Percentiles rank a stretch among this genome's conserved stretches.
phyloP scores from a whole-genome alignment of 768 basidiomycete genomes.

The Hydnomerulius pinastri region DNA sequence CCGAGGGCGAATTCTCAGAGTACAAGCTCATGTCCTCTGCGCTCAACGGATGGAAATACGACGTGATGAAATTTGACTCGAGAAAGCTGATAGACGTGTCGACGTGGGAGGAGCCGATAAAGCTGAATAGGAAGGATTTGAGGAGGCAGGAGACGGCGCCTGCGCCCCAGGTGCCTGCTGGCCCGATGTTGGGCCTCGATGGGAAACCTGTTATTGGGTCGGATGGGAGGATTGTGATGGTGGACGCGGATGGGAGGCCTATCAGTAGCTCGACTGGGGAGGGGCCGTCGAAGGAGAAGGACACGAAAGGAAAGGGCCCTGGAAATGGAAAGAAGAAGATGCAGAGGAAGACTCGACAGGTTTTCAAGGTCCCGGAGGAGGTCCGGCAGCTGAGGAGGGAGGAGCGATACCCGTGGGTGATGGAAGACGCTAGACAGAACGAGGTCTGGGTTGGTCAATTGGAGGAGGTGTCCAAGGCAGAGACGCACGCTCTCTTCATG shows the following conservation, averaged over 20 bases:
- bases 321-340: constrained; percentile 67
- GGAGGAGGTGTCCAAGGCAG: constrained; percentile 72
- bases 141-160: constrained; percentile 46
- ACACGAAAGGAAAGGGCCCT: constrained; percentile 45
- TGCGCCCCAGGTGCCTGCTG: constrained; percentile 52
- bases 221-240: constrained; percentile 80
- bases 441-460: constrained; percentile 83
- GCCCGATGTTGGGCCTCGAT: constrained; percentile 78
- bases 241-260: constrained; percentile 74
- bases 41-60: constrained; percentile 87
- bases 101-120: constrained; percentile 73
- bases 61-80: constrained; percentile 89
- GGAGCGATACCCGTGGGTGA: constrained; percentile 90
- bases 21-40: constrained; percentile 78
- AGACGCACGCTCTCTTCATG: constrained; percentile 83
- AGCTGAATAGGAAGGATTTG: constrained; percentile 85
- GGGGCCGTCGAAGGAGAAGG: constrained; percentile 32
- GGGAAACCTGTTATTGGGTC: constrained; percentile 81
- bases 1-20: constrained; percentile 71
- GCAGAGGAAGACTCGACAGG: constrained; percentile 81
- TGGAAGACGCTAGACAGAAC: constrained; percentile 73
- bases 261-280: constrained; percentile 45
- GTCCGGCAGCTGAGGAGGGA: constrained; percentile 77
- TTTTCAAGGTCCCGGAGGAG: constrained; percentile 80
- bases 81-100: constrained; percentile 70